A percentile compares a stretch with the other conserved stretches of the same genome.
These are phyloP conservation scores for Fusarium mangiferae DNA, from an alignment of 2,329 filamentous ascomycete species.

Conservation along the genomic window DNA sequence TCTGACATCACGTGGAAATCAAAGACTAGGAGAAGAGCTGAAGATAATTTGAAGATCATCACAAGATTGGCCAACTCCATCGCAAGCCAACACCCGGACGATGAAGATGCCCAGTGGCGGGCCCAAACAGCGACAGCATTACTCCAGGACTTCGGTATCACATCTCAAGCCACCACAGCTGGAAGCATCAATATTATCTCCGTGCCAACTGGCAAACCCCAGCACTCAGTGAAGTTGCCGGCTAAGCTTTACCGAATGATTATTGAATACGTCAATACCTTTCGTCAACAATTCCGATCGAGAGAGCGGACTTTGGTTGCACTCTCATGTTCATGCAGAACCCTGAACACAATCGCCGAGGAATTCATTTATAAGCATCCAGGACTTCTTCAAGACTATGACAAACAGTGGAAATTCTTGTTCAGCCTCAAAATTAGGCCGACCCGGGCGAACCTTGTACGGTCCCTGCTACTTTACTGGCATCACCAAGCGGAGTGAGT, in stretches of 20 bases:
- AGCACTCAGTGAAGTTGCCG: rapidly evolving
- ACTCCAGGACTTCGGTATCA: rapidly evolving
- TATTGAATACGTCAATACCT: not conserved
- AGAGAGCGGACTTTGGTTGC: not conserved
- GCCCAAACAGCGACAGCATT: not conserved
- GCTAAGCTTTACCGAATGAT: not conserved
- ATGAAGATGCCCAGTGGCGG: not conserved
- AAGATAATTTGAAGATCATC: not conserved
- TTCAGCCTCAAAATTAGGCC: not conserved
- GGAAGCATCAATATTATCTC: not conserved
- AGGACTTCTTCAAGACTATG: not conserved
- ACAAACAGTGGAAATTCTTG: not conserved
- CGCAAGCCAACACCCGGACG: not conserved
- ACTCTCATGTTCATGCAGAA: not conserved
- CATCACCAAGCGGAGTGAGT: not conserved
- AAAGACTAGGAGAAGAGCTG: rapidly evolving
- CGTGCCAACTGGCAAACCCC: rapidly evolving
- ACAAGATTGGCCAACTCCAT: not conserved
- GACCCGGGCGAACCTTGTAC: not conserved
- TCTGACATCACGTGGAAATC: not conserved
- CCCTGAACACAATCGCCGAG: not conserved
- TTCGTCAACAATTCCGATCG: not conserved
- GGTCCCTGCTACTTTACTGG: not conserved
- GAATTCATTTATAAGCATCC: not conserved
- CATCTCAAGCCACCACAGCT: rapidly evolving